Percentiles rank a stretch among this genome's conserved stretches.
phyloP scores from a whole-genome alignment of 2,329 filamentous ascomycete genomes.

The Fusarium haematococcum region DNA sequence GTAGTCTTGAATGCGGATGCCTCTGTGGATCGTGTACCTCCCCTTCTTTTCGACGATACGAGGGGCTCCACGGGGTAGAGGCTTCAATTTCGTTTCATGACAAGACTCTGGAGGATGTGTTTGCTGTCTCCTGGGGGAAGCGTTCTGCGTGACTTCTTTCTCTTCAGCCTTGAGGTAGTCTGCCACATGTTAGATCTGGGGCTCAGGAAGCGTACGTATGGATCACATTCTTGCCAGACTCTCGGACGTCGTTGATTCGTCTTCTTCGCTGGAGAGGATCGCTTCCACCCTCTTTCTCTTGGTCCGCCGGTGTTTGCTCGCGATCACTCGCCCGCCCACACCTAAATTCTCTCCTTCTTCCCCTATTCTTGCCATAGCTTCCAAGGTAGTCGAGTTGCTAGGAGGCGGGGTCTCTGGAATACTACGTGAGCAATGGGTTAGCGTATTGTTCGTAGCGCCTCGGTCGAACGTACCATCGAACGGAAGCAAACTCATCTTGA shows the following conservation, averaged over 20 bases:
- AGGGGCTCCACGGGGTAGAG: constrained; percentile 44
- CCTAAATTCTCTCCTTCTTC: background rate
- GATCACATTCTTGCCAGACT: background rate
- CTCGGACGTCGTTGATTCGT: background rate
- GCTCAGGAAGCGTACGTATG: background rate
- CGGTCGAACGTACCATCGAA: constrained; percentile 25
- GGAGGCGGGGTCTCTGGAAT: constrained; percentile 35
- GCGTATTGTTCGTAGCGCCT: accelerated
- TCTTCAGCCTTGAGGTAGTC: background rate
- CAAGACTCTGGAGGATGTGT: background rate
- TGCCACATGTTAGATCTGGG: background rate
- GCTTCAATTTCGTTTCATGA: constrained; percentile 26
- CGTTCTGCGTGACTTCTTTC: background rate
- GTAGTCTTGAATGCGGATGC: constrained; percentile 47
- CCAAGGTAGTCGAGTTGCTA: background rate
- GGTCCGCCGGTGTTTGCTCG: background rate
- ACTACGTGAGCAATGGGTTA: constrained; percentile 15
- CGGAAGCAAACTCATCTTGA: constrained; percentile 26
- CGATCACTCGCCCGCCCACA: background rate
- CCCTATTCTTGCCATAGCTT: background rate
- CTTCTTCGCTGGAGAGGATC: constrained; percentile 20
- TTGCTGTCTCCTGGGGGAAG: background rate
- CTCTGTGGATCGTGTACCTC: constrained; percentile 43
- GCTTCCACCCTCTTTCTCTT: constrained; percentile 35
- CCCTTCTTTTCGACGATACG: constrained; percentile 43